A percentile compares a stretch with the other conserved stretches of the same genome.
Evolutionary conservation across 1,139 yeast species (phyloP).

Genomic region (Candida sp.): DNA sequence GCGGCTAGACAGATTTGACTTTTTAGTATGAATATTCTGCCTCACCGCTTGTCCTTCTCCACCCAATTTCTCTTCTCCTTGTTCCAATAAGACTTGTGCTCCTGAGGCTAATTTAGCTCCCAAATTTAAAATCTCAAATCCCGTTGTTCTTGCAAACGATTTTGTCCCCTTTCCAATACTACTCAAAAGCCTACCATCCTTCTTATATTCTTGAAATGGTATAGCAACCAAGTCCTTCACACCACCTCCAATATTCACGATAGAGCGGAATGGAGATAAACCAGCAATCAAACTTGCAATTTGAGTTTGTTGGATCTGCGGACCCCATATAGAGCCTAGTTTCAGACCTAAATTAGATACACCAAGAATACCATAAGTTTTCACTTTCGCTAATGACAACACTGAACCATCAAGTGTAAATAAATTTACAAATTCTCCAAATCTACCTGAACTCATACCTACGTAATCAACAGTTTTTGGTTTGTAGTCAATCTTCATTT

Average conservation of each 20-base stretch:
- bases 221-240: conserved; percentile 69
- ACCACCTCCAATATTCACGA: conserved; percentile 77
- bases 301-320: conserved; percentile 79
- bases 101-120: conserved; percentile 91
- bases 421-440: conserved; percentile 83
- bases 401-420: conserved; percentile 86
- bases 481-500: conserved; percentile 79
- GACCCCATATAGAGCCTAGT: conserved; percentile 75
- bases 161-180: conserved; percentile 76
- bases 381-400: conserved; percentile 57
- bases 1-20: conserved; percentile 2
- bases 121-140: conserved; percentile 74
- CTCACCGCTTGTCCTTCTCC: conserved; percentile 58
- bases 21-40: conserved; percentile 2
- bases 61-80: conserved; percentile 73
- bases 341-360: conserved; percentile 53
- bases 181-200: conserved; percentile 67
- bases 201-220: conserved; percentile 71
- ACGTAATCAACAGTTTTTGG: conserved; percentile 86
- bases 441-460: conserved; percentile 81
- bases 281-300: conserved; percentile 80
- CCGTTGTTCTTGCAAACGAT: conserved; percentile 75
- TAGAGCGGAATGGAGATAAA: conserved; percentile 73
- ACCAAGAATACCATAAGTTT: conserved; percentile 76
- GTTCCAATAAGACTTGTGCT: conserved; percentile 77